A percentile compares a stretch with the other conserved stretches of the same genome.
Evolutionary conservation across 148 eudicot genomes (phyloP).

Genomic region (Cornus suecica): DNA sequence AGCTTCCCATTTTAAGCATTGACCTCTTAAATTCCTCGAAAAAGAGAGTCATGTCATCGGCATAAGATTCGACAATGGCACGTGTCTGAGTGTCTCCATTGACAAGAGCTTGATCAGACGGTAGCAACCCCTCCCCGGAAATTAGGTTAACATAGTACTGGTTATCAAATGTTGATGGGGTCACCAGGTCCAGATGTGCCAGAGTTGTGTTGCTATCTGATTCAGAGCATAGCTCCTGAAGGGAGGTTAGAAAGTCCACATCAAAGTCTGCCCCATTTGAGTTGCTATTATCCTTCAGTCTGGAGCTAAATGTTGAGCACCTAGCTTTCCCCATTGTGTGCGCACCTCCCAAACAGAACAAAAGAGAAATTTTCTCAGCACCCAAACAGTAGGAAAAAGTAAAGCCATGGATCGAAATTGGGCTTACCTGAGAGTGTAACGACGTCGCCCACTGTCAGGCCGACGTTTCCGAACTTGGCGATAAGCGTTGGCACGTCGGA

Average conservation of each 20-base stretch:
- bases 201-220: conserved; percentile 33
- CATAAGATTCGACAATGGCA: conserved; percentile 40
- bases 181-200: conserved; percentile 60
- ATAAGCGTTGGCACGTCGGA: conserved; percentile 51
- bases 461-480: conserved; percentile 52
- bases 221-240: conserved; percentile 54
- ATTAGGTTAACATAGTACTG: conserved; percentile 73
- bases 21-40: conserved; percentile 58
- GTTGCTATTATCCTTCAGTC: conserved; percentile 57
- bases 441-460: conserved; percentile 61
- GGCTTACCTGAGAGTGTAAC: conserved; percentile 77
- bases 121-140: conserved; percentile 68
- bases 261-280: conserved; percentile 21
- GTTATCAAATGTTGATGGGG: conserved; percentile 71
- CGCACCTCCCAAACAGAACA: conserved; percentile 40
- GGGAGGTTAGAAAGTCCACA: conserved; percentile 48
- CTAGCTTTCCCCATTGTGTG: conserved; percentile 91
- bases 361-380: neutral
- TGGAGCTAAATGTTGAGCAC: conserved; percentile 61
- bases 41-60: conserved; percentile 38
- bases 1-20: conserved; percentile 70
- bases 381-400: neutral
- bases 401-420: too few relatives aligned
- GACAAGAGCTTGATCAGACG: conserved; percentile 62
- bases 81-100: conserved; percentile 34